A percentile compares a stretch with the other conserved stretches of the same genome.
phyloP scores from a whole-genome alignment of 1,284 basidiomycete genomes.

The Austroboletus olivaceoglutinosus region DNA sequence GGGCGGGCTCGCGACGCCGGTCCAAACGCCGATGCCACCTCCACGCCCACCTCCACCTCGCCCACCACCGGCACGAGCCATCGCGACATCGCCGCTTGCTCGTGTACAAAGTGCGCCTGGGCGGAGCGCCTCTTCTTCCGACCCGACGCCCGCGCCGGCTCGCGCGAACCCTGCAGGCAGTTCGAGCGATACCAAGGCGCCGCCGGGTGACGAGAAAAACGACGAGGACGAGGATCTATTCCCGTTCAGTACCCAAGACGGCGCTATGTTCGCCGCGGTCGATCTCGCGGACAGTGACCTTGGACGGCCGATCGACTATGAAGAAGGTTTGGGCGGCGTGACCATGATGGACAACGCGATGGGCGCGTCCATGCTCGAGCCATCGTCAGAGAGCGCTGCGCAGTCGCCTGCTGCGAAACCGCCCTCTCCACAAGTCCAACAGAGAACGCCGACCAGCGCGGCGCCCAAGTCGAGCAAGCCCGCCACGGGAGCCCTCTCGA shows the following conservation, averaged over 20 bases:
- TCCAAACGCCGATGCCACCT: conserved; percentile 16
- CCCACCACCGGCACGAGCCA: background rate
- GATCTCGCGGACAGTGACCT: conserved; percentile 56
- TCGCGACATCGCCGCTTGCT: conserved; percentile 16
- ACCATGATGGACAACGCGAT: conserved; percentile 4
- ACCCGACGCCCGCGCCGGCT: conserved; percentile 4
- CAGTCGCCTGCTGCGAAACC: background rate
- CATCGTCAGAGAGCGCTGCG: background rate
- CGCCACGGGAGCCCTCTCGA: background rate
- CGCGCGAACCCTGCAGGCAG: background rate
- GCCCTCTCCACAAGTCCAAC: background rate
- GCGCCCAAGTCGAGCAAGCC: background rate
- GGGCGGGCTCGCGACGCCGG: conserved; percentile 19
- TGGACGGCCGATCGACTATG: conserved; percentile 49
- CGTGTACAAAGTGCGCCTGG: conserved; percentile 4
- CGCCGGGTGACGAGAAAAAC: too few species aligned
- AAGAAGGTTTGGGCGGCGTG: conserved; percentile 34
- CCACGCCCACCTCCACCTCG: conserved; percentile 8
- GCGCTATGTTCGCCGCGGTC: conserved; percentile 56
- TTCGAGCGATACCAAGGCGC: too few species aligned
- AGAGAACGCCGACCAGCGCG: too few species aligned
- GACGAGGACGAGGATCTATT: conserved; percentile 38
- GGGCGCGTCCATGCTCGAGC: conserved; percentile 3
- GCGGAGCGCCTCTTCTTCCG: conserved; percentile 10
- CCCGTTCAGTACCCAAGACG: conserved; percentile 60